phyloP scores from a whole-genome alignment of 768 basidiomycete genomes.

The Infundibulicybe gibba region DNA sequence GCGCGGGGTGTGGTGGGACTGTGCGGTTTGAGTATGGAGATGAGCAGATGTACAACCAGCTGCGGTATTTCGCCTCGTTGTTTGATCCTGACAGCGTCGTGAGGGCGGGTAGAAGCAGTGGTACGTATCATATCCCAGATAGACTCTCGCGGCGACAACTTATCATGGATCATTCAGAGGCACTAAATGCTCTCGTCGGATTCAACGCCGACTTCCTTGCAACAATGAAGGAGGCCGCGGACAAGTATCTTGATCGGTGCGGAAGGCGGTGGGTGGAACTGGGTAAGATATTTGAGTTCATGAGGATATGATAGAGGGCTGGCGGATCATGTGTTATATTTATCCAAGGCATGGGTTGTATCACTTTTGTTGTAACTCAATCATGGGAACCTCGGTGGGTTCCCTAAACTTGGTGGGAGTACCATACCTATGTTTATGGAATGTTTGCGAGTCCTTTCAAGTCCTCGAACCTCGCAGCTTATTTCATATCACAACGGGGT shows the following conservation, averaged over 20 bases:
- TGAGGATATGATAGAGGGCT: slow-evolving; percentile 46
- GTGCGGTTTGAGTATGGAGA: slow-evolving; percentile 88
- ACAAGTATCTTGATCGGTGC: slow-evolving; percentile 82
- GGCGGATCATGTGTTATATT: too few relatives aligned
- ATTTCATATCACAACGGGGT: too few relatives aligned
- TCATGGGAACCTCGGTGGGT: too few relatives aligned
- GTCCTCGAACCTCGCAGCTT: too few relatives aligned
- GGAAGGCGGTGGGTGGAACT: slow-evolving; percentile 91
- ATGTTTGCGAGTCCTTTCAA: too few relatives aligned
- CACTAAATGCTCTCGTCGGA: slow-evolving; percentile 43
- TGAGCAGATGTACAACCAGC: slow-evolving; percentile 81
- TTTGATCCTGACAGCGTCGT: slow-evolving; percentile 71
- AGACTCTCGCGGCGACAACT: not conserved
- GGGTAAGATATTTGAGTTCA: slow-evolving; percentile 73
- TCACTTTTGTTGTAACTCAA: too few relatives aligned
- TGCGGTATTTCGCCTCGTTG: slow-evolving; percentile 76
- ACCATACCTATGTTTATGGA: too few relatives aligned
- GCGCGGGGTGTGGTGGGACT: slow-evolving; percentile 61
- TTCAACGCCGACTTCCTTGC: slow-evolving; percentile 51
- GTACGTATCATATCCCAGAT: slow-evolving; percentile 22
- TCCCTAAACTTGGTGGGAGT: too few relatives aligned
- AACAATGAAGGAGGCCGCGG: slow-evolving; percentile 52
- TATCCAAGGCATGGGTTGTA: too few relatives aligned
- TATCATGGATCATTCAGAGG: slow-evolving; percentile 36
- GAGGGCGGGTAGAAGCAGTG: slow-evolving; percentile 39